phyloP scores from a whole-genome alignment of 208 protist genomes.

The Novymonas esmeraldas region DNA sequence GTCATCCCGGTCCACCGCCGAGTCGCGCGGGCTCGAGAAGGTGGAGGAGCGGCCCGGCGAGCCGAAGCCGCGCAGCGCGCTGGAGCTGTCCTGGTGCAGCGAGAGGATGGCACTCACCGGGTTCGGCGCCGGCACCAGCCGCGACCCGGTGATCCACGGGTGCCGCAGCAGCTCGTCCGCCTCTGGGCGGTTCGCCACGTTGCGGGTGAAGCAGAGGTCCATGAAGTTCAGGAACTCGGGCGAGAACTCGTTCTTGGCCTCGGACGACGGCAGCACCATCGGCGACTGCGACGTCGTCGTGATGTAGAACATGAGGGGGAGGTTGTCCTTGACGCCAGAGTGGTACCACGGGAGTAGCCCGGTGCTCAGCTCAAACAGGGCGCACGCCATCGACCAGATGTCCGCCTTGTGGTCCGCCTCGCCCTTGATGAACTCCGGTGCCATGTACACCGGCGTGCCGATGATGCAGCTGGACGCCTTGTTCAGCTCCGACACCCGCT shows the following conservation, averaged over 20 bases:
- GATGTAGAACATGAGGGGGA: constrained; percentile 91
- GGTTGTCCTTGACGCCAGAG: constrained; percentile 72
- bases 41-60: constrained; percentile 32
- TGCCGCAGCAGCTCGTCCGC: constrained; percentile 79
- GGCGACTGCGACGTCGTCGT: constrained; percentile 83
- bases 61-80: constrained; percentile 6
- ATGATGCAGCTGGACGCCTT: constrained; percentile 86
- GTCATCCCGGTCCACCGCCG: constrained; percentile 33
- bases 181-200: constrained; percentile 64
- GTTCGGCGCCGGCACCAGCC: constrained; percentile 19
- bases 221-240: constrained; percentile 86
- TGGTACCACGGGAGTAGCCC: constrained; percentile 87
- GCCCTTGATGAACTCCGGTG: constrained; percentile 89
- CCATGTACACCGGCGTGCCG: constrained; percentile 91
- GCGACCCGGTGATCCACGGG: constrained; percentile 74
- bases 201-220: constrained; percentile 84
- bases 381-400: constrained; percentile 90
- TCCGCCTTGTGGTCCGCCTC: constrained; percentile 83
- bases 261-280: constrained; percentile 55
- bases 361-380: constrained; percentile 89
- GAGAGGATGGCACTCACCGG: constrained; percentile 16
- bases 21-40: constrained; percentile 41
- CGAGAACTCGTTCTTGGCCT: constrained; percentile 63
- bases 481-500: constrained; percentile 85
- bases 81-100: constrained; percentile 29